Percentiles rank a stretch among this genome's conserved stretches.
Conservation (phyloP, 2,329 filamentous ascomycete species). For the Penicillium rolfsii region DNA sequence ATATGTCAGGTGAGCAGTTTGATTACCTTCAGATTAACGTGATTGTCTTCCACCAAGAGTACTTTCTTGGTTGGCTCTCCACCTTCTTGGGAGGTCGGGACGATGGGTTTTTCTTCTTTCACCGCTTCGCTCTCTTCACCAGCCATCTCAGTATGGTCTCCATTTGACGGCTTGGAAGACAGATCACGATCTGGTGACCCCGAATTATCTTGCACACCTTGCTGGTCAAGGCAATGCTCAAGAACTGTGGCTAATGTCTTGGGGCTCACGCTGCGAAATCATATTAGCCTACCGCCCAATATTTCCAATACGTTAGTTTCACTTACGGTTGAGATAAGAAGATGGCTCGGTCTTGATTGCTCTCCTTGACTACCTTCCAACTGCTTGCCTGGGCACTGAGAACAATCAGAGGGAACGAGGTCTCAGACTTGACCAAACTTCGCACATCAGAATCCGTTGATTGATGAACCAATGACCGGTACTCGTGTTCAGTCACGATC, state of each 20-base stretch:
- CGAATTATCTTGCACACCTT: neutral
- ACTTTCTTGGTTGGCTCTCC: constrained; percentile 18
- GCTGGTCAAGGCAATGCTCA: constrained; percentile 19
- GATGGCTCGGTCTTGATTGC: constrained; percentile 21
- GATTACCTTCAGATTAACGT: constrained; percentile 41
- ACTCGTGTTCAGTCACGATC: constrained; percentile 29
- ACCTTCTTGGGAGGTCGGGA: neutral
- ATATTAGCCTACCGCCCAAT: neutral
- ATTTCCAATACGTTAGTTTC: neutral
- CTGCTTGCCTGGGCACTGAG: constrained; percentile 22
- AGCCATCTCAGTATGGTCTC: neutral
- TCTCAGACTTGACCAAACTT: constrained; percentile 14
- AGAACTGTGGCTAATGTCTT: constrained; percentile 25
- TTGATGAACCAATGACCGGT: constrained; percentile 12
- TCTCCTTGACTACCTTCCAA: constrained; percentile 22
- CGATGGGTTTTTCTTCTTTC: neutral
- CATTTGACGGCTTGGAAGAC: neutral
- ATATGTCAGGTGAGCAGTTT: neutral
- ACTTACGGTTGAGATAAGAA: constrained; percentile 31
- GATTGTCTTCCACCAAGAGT: constrained; percentile 46
- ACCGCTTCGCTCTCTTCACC: neutral
- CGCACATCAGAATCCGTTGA: constrained; percentile 13
- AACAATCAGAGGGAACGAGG: constrained; percentile 23
- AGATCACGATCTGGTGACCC: neutral
- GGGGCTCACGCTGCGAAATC: constrained; percentile 22